Base-by-base conservation (phyloP, 495 filamentous ascomycete species). In the Corynascus novoguineensis region DNA sequence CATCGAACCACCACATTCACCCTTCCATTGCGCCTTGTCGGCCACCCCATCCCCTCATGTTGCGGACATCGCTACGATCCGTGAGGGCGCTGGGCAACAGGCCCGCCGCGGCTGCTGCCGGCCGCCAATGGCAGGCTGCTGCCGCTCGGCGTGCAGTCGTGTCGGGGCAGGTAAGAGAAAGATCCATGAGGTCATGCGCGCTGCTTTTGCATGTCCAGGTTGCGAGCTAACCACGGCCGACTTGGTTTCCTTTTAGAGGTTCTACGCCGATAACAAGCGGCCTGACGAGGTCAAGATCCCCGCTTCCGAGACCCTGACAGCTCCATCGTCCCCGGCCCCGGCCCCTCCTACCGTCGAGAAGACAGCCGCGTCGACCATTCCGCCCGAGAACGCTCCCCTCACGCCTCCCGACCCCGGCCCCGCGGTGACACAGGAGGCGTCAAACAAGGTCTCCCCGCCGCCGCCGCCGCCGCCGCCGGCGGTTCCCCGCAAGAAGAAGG, bases 11-110 rank as follows among this genome's bases (percentile, higher is more conserved):
- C 66, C 44, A 63, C 60, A 42, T 41, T 19, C 38, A 59, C 61
- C 50, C 63, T 55, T 64, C 62, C 69, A 65, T 69, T 63, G 71
- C 69, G 66, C 68, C 68, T 57, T 64, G 64, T 67, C 64, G 72
- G 71, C 71, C 68, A 60, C 64, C 71, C 76, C 71, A 81, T 77
- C 77, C 68, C 77, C 76, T 75, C 74, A 86, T 87, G 84, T 78
- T 86, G 79, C 84, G 83, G 65, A 77, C 78, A 69, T 84, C 83
- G 71, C 65, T 86, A 73, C 78, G 75, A 70, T 78, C 81, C 63
- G 74, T 76, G 65, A 80, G 78, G 73, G 76, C 75, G 60, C 64
- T 79, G 69, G 73, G 73, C 71, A 68, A 67, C 68, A 78, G 72
- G 70, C 71, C 79, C 61, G 64, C 71, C 69, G 72, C 71, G 58